These are phyloP conservation scores for Annulohypoxylon bovei DNA, from an alignment of 495 filamentous ascomycete species.

Conservation along the genomic window DNA sequence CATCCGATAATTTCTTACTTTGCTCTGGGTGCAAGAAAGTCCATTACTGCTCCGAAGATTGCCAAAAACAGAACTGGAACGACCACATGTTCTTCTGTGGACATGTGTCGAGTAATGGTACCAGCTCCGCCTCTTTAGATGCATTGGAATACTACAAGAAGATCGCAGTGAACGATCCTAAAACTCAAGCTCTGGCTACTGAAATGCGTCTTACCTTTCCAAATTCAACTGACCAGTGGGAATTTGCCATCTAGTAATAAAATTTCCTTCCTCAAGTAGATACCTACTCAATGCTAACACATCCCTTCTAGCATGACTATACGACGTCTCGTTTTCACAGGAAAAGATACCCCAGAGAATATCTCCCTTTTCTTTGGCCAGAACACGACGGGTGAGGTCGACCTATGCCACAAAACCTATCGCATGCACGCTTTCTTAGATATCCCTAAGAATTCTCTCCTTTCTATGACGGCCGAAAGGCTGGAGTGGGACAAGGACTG, in stretches of 20 bases:
- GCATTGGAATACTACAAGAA: background rate
- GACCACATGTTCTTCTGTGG: slow-evolving; percentile 9
- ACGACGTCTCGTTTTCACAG: slow-evolving; percentile 18
- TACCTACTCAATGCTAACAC: background rate
- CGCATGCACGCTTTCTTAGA: background rate
- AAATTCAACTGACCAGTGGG: background rate
- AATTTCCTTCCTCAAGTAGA: background rate
- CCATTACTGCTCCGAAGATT: slow-evolving; percentile 17
- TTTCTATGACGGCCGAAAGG: background rate
- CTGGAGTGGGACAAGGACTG: background rate
- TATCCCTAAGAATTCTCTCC: background rate
- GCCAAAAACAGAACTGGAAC: slow-evolving; percentile 18
- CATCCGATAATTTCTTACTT: background rate
- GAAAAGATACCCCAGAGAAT: slow-evolving; percentile 29
- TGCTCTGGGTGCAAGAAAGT: slow-evolving; percentile 5
- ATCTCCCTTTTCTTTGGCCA: slow-evolving; percentile 20
- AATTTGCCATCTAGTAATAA: background rate
- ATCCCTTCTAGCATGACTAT: background rate
- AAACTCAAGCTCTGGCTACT: slow-evolving; percentile 1
- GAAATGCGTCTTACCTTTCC: slow-evolving; percentile 8
- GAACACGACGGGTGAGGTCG: background rate
- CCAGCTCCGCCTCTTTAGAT: slow-evolving; percentile 5
- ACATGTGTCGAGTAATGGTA: slow-evolving; percentile 13
- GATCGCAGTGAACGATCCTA: slow-evolving; percentile 9
- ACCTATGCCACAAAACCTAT: background rate